Evolutionary conservation across 2,329 filamentous ascomycete genomes (phyloP), one percentile per base, ranked within the genome.

Genomic region (Lachnellula arida): DNA sequence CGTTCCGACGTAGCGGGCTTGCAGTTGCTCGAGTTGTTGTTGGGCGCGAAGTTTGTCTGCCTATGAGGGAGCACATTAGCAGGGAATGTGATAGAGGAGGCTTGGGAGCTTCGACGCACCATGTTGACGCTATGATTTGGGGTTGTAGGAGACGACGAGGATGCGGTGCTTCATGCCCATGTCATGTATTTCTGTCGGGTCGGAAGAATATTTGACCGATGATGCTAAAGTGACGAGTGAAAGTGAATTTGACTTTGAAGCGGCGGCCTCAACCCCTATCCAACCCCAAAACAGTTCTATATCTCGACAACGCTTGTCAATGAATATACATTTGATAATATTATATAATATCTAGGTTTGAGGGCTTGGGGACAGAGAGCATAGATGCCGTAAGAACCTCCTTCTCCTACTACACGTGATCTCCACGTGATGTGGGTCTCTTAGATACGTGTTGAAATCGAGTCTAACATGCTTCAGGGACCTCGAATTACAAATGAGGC

Each of bases 11-110:
- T 94, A 97, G 69, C 95, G 95, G 68, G 92, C 87, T 75, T 99
- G 94, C 17, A 97, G 88, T 62, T 91, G 87, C 75, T 99, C 94
- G 70, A 99, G 92, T 74, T 99, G 94, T 75, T 99, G 94, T 67
- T 96, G 90, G 9, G 91, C 94, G 71, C 94, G 92, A 63, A 99
- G 88, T 77, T 99, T 99, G 78, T 99, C 94, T 74, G 94, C 94
- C 94, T 86, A 48, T 46, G 40, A 11, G 32, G 46, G 46, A 53
- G 22, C 49, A 22, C 3, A 28, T 49, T 17, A 32, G 43, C 19
- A 17, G 15, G 14, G 39, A 28, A 12, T 11, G 39, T 2, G 17
- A 4, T 9, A 8, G 11, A 6, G 12, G 17, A n/a, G 25, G 35
- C 12, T 12, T 25, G 11, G 17, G 23, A 23, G 42, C 9, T 32